A percentile compares a stretch with the other conserved stretches of the same genome.
Evolutionary conservation across 805 yeast genomes (phyloP).

Genomic region (Candida michaelii): DNA sequence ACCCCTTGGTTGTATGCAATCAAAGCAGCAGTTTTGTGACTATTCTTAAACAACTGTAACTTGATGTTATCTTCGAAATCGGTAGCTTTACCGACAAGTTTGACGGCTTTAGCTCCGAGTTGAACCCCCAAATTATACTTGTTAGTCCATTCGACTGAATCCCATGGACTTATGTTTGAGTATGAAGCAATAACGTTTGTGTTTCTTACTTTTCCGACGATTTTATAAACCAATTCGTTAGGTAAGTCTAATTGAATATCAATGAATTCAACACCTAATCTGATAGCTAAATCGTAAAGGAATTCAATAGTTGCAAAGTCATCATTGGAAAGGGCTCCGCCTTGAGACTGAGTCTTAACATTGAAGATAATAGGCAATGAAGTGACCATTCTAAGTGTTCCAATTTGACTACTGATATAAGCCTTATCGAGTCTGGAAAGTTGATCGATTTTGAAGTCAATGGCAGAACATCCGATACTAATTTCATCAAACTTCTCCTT

Average conservation of each 20-base stretch:
- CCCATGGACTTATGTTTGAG: constrained; percentile 63
- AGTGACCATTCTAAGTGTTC: constrained; percentile 61
- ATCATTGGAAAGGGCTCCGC: constrained; percentile 74
- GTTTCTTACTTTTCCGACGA: constrained; percentile 53
- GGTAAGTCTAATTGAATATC: constrained; percentile 79
- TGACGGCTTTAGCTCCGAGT: constrained; percentile 69
- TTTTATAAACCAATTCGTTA: constrained; percentile 47
- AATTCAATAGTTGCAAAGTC: constrained; percentile 46
- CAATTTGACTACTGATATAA: constrained; percentile 73
- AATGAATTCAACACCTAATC: constrained; percentile 75
- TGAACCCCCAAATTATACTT: constrained; percentile 66
- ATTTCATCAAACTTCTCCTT: constrained; percentile 51
- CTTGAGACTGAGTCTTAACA: constrained; percentile 73
- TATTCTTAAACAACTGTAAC: constrained; percentile 66
- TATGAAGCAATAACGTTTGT: constrained; percentile 79
- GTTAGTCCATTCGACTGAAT: constrained; percentile 68
- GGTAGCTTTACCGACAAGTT: constrained; percentile 79
- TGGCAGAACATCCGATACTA: constrained; percentile 72
- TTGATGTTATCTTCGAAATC: constrained; percentile 64
- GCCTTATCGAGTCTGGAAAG: constrained; percentile 49
- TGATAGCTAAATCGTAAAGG: constrained; percentile 63
- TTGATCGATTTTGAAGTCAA: constrained; percentile 80
- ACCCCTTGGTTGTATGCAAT: constrained; percentile 83
- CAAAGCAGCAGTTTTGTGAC: constrained; percentile 60
- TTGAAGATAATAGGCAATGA: constrained; percentile 79